Conservation (phyloP, 2,329 filamentous ascomycete genomes). For the Alternaria viburni region DNA sequence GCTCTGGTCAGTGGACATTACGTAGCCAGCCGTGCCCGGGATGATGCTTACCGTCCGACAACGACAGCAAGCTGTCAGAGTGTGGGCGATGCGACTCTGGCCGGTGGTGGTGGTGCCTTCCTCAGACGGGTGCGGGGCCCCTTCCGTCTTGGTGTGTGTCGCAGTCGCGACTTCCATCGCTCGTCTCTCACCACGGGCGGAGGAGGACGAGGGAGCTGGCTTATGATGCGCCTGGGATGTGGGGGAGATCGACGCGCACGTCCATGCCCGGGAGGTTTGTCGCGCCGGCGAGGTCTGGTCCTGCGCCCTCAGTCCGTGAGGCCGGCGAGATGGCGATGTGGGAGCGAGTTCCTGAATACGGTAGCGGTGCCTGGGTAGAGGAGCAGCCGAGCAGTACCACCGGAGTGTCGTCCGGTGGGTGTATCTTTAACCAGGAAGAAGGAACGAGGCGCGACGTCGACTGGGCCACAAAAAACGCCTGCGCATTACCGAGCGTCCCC, state of each 20-base stretch:
- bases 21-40: neutral
- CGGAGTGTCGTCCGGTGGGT: neutral
- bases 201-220: constrained; percentile 8
- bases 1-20: constrained; percentile 14
- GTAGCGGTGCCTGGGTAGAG: constrained; percentile 15
- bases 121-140: constrained; percentile 25
- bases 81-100: constrained; percentile 71
- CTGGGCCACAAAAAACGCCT: constrained; percentile 4
- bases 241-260: constrained; percentile 26
- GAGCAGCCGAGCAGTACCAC: constrained; percentile 22
- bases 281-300: constrained; percentile 17
- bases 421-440: neutral
- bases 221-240: constrained; percentile 17
- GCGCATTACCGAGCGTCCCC: constrained; percentile 10
- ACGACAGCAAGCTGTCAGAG: constrained; percentile 78
- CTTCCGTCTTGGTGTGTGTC: constrained; percentile 25
- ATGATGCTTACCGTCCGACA: constrained; percentile 71
- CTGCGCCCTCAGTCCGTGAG: constrained; percentile 11
- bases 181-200: constrained; percentile 15
- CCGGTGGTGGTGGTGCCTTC: constrained; percentile 24
- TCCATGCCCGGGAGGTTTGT: constrained; percentile 29
- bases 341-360: neutral
- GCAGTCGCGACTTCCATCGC: constrained; percentile 33
- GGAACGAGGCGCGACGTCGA: neutral
- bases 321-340: neutral